Conservation (phyloP, 192 early-diverging fungal species). For the Paraglomus occultum region DNA sequence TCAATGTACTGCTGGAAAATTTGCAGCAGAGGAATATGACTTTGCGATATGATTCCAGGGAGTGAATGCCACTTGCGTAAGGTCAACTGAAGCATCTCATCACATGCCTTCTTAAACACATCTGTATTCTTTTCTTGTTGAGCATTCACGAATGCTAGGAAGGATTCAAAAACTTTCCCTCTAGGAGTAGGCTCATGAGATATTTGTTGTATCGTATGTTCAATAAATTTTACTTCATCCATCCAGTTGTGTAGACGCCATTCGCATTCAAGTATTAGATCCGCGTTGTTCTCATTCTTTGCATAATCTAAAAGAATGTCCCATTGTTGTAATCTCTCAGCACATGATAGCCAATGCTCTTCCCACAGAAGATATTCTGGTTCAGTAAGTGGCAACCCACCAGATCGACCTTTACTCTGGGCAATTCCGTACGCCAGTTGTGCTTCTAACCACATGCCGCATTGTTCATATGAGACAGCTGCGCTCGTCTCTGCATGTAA, state of each 20-base stretch:
- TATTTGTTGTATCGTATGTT: slow-evolving; percentile 62
- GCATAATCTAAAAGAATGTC: slow-evolving; percentile 92
- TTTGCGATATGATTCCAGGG: slow-evolving; percentile 78
- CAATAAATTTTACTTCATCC: slow-evolving; percentile 72
- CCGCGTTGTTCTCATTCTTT: slow-evolving; percentile 83
- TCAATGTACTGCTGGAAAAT: slow-evolving; percentile 97
- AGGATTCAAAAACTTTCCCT: slow-evolving; percentile 85
- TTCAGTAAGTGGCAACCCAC: slow-evolving; percentile 86
- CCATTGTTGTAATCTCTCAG: slow-evolving; percentile 95
- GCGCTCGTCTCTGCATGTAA: slow-evolving; percentile 91
- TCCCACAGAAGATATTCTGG: slow-evolving; percentile 98
- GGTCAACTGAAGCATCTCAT: slow-evolving; percentile 81
- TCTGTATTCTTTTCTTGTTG: slow-evolving; percentile 57
- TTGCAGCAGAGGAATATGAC: slow-evolving; percentile 86
- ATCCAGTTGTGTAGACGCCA: slow-evolving; percentile 97
- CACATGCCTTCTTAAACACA: slow-evolving; percentile 77
- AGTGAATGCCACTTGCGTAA: slow-evolving; percentile 90
- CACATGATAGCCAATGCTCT: slow-evolving; percentile 90
- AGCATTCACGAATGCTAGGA: slow-evolving; percentile 70
- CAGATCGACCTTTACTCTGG: slow-evolving; percentile 85
- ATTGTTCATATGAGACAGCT: slow-evolving; percentile 95
- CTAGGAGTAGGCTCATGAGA: slow-evolving; percentile 63
- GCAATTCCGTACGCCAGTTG: slow-evolving; percentile 91
- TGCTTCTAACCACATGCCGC: slow-evolving; percentile 89
- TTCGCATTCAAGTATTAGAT: slow-evolving; percentile 86